A percentile compares a stretch with the other conserved stretches of the same genome.
Evolutionary conservation across 2,329 filamentous ascomycete genomes (phyloP).

Genomic region (Raffaelea arxii): DNA sequence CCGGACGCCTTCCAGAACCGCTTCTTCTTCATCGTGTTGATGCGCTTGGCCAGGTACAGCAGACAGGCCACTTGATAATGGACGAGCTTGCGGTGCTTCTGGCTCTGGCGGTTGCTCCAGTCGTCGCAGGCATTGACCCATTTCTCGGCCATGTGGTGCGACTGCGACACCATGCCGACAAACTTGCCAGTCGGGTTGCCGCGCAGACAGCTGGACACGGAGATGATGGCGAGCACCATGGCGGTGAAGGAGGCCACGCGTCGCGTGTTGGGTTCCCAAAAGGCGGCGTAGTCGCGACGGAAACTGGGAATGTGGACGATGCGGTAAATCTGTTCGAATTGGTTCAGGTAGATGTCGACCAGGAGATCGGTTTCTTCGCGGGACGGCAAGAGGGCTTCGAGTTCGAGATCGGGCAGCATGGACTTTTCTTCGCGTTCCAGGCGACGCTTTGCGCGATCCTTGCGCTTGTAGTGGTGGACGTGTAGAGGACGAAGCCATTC

Average conservation of each 20-base stretch:
- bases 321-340: conserved; percentile 28
- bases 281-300: conserved; percentile 42
- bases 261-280: conserved; percentile 37
- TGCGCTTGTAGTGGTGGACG: conserved; percentile 41
- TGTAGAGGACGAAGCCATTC: conserved; percentile 51
- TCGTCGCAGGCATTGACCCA: conserved; percentile 47
- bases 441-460: conserved; percentile 44
- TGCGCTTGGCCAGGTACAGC: conserved; percentile 49
- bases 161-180: conserved; percentile 47
- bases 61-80: conserved; percentile 53
- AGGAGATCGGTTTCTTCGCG: conserved; percentile 22
- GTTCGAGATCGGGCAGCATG: conserved; percentile 33
- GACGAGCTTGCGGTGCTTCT: conserved; percentile 50
- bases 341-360: conserved; percentile 25
- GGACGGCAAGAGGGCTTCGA: conserved; percentile 36
- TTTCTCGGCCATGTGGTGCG: conserved; percentile 43
- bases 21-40: conserved; percentile 56
- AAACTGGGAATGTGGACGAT: conserved; percentile 52
- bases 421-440: conserved; percentile 42
- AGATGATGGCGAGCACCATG: conserved; percentile 49
- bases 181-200: conserved; percentile 43
- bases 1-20: conserved; percentile 51
- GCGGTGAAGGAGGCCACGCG: conserved; percentile 46
- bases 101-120: conserved; percentile 46
- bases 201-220: conserved; percentile 47